Base-by-base conservation (phyloP, 306 rosid genomes). In the Rosa chinensis region DNA sequence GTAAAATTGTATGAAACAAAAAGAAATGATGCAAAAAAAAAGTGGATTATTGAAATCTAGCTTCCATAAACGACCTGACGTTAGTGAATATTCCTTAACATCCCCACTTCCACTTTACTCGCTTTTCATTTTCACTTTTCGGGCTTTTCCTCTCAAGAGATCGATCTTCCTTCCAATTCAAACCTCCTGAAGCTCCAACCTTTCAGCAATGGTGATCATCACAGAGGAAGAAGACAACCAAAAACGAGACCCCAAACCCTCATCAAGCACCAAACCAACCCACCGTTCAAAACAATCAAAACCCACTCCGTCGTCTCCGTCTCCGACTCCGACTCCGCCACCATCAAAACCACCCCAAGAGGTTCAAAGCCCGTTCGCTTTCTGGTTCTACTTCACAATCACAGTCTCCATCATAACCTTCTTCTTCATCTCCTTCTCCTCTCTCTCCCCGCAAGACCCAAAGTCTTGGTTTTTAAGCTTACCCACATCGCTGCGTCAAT, bases 321-420 rank as follows among this genome's bases (percentile, higher is more conserved):
- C 35, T 32, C 35, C 35, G 35, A 1, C 76, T 77, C 52, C 84
- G 17, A 23, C 77, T 23, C 17, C 37, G 37, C 80, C 35, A 18
- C 40, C 85, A 2, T 10, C 87, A 66, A 72, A 43, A 42, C n/a
- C 82, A 42, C 77, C 70, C 28, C 72, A 63, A 44, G 45, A 39
- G 20, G 50, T 6, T 5, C 47, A 62, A 45, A 85, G 79, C 66
- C 92, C 94, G 4, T 91, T 93, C 82, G 80, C 92, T 49, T 93
- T 95, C 87, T 91, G 96, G 96, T 89, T 95, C 87, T 88, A 93
- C 90, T 89, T 90, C 79, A 91, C 93, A 50, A 77, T 95, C 43
- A 72, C 81, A 5, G 84, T 91, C 79, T 89, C 99, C 25, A 73
- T 93, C 67, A 17, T 89, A 39, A 87, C 96, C 28, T 71, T 88